Evolutionary conservation across 2,329 filamentous ascomycete species (phyloP), one percentile per base, ranked within the genome.

Genomic region (Huntiella decipiens): DNA sequence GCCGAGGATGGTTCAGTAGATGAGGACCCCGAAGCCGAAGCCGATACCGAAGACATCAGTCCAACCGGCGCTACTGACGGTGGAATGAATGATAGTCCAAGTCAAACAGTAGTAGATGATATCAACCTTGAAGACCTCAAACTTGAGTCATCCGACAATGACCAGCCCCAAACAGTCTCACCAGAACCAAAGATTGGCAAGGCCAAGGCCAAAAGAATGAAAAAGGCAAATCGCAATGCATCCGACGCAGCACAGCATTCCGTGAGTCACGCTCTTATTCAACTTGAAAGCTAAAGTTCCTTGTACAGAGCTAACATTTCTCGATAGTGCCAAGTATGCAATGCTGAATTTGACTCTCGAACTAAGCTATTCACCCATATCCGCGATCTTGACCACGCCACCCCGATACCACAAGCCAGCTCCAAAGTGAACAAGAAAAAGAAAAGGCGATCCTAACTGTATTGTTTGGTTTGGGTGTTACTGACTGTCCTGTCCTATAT

Each of bases 311-410:
- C n/a, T 33, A 37, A 32, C 37, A 37, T 13, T 5, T 31, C 28
- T 10, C 12, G 17, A 6, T 32, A 50, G 48, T 50, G 48, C 19
- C 45, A 46, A 19, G 58, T 63, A 12, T 74, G 71, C 52, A 56
- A 60, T 2, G 60, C 62, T 48, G 51, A 49, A 1, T 74, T 73
- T 47, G 52, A 72, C 0, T 84, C 79, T 1, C 79, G 76, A 53
- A 80, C 73, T 4, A 77, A 75, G 52, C 61, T 92, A 13, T 88
- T 88, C 57, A 65, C 71, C 44, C 85, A 92, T 58, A 68, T 91
- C 48, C 73, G 74, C 51, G 70, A 77, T 7, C 61, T 72, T 13
- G 63, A 63, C 7, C 82, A 91, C 62, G 80, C 78, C 4, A 71
- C 74, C 28, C 64, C 65, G 2, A 57, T 19, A 6, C 28, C 38